Evolutionary conservation across 2,329 filamentous ascomycete species (phyloP), one percentile per base, ranked within the genome.

Genomic region (Pseudocercospora pini-densiflorae): DNA sequence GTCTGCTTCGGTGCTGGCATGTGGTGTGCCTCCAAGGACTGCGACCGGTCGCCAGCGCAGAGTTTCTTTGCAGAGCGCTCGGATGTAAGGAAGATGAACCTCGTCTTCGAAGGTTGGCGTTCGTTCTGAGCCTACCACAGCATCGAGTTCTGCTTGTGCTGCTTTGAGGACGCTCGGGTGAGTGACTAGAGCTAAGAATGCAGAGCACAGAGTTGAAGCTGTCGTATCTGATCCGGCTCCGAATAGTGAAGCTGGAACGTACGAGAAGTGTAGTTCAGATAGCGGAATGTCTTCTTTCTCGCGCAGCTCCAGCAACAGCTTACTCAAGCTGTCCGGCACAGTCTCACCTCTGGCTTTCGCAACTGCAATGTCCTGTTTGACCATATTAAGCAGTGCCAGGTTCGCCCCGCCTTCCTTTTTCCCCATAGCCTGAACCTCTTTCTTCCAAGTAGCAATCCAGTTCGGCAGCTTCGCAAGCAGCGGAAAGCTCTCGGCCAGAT

Each of bases 191-290:
- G 85, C 71, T 69, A 85, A 61, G 71, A 88, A 82, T 73, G 80
- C 83, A 21, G 78, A 80, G 65, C 81, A 82, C 21, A 86, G 76
- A 0, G 81, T 83, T 14, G 79, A 81, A 0, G 82, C 80, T 0
- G 83, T 85, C 0, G 84, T 86, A 67, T 86, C 84, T 4, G 79
- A 84, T 29, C 84, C 81, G 10, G 83, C 84, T 29, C 83, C 83
- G 64, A 83, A 82, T 6, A 84, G 74, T 0, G 78, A 79, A 2
- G 79, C 80, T 1, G 81, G 78, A 5, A 83, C 77, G 71, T 81
- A 83, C 2, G 79, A 79, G 63, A 84, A 78, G 67, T 83, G 77
- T 12, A 77, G 77, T 16, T 79, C 76, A 0, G 79, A 78, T 53
- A 85, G 76, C 0, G 78, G 77, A 5, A 79, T 76, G 16, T 75